Conservation (phyloP, 2,329 filamentous ascomycete genomes). For the Neonectria punicea region DNA sequence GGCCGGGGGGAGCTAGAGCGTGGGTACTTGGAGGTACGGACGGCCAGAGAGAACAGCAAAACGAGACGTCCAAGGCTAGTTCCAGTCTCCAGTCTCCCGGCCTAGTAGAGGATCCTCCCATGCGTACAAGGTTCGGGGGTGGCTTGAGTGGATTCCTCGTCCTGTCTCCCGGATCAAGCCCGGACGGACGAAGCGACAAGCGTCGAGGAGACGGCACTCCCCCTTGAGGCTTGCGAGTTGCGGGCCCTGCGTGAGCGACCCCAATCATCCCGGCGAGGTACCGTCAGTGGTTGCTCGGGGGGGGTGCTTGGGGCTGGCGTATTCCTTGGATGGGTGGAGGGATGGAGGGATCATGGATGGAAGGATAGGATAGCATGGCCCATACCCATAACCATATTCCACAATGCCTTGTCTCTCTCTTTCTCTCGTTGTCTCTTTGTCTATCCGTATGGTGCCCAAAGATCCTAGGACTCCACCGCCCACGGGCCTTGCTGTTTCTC, state of each 20-base stretch:
- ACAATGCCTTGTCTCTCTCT: not conserved
- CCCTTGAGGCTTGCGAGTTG: not conserved
- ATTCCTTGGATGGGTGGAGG: not conserved
- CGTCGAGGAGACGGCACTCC: conserved; percentile 3
- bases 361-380: not conserved
- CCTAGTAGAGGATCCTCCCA: conserved; percentile 5
- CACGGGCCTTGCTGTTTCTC: conserved; percentile 11
- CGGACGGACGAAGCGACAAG: conserved; percentile 25
- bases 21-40: conserved; percentile 3
- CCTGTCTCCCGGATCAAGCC: conserved; percentile 35
- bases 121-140: conserved; percentile 33
- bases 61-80: not conserved
- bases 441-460: not conserved
- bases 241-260: not conserved
- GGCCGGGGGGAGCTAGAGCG: not conserved
- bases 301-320: not conserved
- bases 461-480: conserved; percentile 3
- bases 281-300: not conserved
- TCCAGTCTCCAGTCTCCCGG: not conserved
- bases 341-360: not conserved
- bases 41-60: not conserved
- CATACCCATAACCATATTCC: not conserved
- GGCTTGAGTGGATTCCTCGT: conserved; percentile 35
- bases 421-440: too few species aligned
- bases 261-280: not conserved